These are phyloP conservation scores for Miscanthus lutarioriparius DNA, from an alignment of 176 grass and related monocot species.

Conservation along the genomic window DNA sequence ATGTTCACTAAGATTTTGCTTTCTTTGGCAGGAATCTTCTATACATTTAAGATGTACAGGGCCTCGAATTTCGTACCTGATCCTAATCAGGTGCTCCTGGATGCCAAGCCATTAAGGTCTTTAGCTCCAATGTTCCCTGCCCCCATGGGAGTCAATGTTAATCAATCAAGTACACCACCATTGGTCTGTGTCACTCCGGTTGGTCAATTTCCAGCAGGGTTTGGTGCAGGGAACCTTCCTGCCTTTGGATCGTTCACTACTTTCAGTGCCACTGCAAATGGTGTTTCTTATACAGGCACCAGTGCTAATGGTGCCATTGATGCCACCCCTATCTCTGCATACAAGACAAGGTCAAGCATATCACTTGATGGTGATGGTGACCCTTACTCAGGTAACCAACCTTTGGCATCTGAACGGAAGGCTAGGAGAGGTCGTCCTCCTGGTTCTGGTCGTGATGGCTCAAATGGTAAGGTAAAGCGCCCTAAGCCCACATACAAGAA, in stretches of 20 bases:
- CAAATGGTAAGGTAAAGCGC: slow-evolving; percentile 55
- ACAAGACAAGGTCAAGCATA: slow-evolving; percentile 38
- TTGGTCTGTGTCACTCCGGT: slow-evolving; percentile 74
- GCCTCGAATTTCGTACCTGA: slow-evolving; percentile 43
- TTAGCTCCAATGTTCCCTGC: slow-evolving; percentile 96
- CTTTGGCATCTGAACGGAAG: slow-evolving; percentile 24
- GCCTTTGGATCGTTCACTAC: slow-evolving; percentile 33
- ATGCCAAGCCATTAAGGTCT: slow-evolving; percentile 82
- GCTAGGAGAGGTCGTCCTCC: slow-evolving; percentile 38
- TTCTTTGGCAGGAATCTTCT: slow-evolving; percentile 32
- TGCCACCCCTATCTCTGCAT: slow-evolving; percentile 79
- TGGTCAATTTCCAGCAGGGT: slow-evolving; percentile 45
- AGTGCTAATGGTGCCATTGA: slow-evolving; percentile 63
- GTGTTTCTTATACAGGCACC: slow-evolving; percentile 28
- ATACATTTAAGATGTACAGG: slow-evolving; percentile 48
- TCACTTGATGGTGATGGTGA: slow-evolving; percentile 45
- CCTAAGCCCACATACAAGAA: slow-evolving; percentile 50
- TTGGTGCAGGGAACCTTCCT: slow-evolving; percentile 43
- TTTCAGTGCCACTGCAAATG: slow-evolving; percentile 38
- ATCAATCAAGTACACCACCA: slow-evolving; percentile 68
- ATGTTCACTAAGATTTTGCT: slow-evolving; percentile 22
- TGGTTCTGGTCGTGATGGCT: slow-evolving; percentile 28
- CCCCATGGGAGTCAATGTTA: slow-evolving; percentile 72
- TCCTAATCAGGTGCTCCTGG: slow-evolving; percentile 68
- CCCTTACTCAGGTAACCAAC: slow-evolving; percentile 36